Evolutionary conservation across 169 alveolate genomes (phyloP).

Genomic region (Cryptosporidium ubiquitum): DNA sequence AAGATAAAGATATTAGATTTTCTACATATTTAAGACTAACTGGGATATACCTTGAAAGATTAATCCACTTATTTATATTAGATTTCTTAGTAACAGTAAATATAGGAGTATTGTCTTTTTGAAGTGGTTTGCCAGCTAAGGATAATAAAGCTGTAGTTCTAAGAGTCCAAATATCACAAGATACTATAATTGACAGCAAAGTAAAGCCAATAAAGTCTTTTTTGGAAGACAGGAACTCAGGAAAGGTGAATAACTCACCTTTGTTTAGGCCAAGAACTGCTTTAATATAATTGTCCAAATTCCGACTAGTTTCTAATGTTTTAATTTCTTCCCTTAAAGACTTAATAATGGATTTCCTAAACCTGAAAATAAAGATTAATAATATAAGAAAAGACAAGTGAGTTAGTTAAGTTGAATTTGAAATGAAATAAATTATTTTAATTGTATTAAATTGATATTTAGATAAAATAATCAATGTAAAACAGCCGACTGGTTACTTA

Average conservation of each 20-base stretch:
- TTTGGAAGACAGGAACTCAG: slow-evolving; percentile 1
- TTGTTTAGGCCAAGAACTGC: not conserved
- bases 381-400: not conserved
- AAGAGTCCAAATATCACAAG: slow-evolving; percentile 59
- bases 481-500: slow-evolving; percentile 74
- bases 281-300: slow-evolving; percentile 11
- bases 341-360: slow-evolving; percentile 6
- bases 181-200: not conserved
- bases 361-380: not conserved
- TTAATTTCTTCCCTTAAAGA: slow-evolving; percentile 11
- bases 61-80: slow-evolving; percentile 14
- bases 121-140: not conserved
- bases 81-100: not conserved
- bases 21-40: not conserved
- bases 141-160: slow-evolving; percentile 62
- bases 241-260: not conserved
- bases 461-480: not conserved
- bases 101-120: not conserved
- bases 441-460: not conserved
- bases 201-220: not conserved
- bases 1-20: not conserved
- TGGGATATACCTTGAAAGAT: slow-evolving; percentile 25
- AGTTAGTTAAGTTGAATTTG: not conserved
- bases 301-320: not conserved
- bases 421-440: not conserved